These are phyloP conservation scores for Saccharomycopsis fibuligera DNA, from an alignment of 805 yeast genomes.

Conservation along the genomic window DNA sequence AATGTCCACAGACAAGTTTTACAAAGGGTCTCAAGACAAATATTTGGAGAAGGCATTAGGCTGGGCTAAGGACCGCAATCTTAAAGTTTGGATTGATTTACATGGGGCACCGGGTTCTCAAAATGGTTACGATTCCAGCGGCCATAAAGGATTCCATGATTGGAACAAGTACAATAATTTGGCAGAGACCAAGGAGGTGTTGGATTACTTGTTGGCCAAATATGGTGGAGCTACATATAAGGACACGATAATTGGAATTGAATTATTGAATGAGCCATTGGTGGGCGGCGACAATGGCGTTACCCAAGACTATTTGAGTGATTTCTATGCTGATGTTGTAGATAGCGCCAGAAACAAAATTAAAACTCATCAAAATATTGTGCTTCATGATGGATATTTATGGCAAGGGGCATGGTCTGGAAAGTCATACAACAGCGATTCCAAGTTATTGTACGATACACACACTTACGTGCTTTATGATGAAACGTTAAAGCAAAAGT, in stretches of 20 bases:
- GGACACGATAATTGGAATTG: slow-evolving; percentile 61
- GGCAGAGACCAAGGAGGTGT: slow-evolving; percentile 44
- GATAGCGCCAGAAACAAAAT: slow-evolving; percentile 46
- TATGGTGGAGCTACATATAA: slow-evolving; percentile 43
- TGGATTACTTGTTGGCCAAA: slow-evolving; percentile 44
- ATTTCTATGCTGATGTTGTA: slow-evolving; percentile 60
- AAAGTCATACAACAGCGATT: slow-evolving; percentile 30
- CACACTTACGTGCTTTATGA: slow-evolving; percentile 34
- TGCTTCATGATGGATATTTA: slow-evolving; percentile 64
- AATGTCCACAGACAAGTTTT: slow-evolving; percentile 50
- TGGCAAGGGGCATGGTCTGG: slow-evolving; percentile 49
- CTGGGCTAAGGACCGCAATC: slow-evolving; percentile 59
- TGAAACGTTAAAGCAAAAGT: slow-evolving; percentile 58
- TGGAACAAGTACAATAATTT: slow-evolving; percentile 41
- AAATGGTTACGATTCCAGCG: slow-evolving; percentile 81
- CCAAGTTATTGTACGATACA: slow-evolving; percentile 59
- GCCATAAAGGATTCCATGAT: slow-evolving; percentile 42
- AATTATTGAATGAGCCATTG: slow-evolving; percentile 68
- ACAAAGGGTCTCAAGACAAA: slow-evolving; percentile 50
- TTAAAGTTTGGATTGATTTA: slow-evolving; percentile 68
- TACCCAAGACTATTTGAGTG: slow-evolving; percentile 44
- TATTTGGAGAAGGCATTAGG: slow-evolving; percentile 59
- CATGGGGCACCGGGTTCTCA: slow-evolving; percentile 84
- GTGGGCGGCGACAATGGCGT: slow-evolving; percentile 46
- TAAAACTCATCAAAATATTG: slow-evolving; percentile 47